A percentile compares a stretch with the other conserved stretches of the same genome.
Evolutionary conservation across 768 basidiomycete genomes (phyloP).

Genomic region (Pleurotus tuoliensis): DNA sequence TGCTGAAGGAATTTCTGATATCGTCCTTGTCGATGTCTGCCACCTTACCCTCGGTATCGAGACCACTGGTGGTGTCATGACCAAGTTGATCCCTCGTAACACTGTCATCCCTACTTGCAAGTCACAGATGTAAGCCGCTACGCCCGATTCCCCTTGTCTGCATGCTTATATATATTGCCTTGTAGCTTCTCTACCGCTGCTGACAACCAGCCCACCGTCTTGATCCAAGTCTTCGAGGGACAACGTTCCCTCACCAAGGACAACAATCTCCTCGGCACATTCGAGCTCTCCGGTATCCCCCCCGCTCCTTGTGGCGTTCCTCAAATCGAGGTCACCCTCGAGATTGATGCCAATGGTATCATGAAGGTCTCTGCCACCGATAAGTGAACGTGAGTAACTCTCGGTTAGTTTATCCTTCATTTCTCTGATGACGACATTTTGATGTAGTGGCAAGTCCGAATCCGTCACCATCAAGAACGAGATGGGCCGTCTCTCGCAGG

Average conservation of each 20-base stretch:
- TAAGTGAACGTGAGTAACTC: conserved; percentile 77
- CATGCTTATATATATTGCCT: conserved; percentile 26
- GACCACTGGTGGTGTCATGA: conserved; percentile 97
- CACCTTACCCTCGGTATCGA: conserved; percentile 98
- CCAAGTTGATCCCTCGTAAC: conserved; percentile 95
- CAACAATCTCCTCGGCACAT: conserved; percentile 97
- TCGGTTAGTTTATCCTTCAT: neutral
- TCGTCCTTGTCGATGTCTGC: conserved; percentile 94
- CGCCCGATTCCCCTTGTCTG: neutral
- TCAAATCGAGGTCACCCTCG: conserved; percentile 95
- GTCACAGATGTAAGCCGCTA: conserved; percentile 72
- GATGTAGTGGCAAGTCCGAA: conserved; percentile 73
- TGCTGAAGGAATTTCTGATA: conserved; percentile 83
- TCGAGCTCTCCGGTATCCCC: conserved; percentile 89
- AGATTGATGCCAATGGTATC: conserved; percentile 93
- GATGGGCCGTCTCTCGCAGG: conserved; percentile 85
- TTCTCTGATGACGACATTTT: neutral
- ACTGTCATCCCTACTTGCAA: conserved; percentile 98
- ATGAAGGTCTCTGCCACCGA: conserved; percentile 92
- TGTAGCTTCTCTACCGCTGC: conserved; percentile 76
- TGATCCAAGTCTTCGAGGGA: conserved; percentile 97
- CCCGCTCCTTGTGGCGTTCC: conserved; percentile 96
- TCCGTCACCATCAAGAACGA: conserved; percentile 95
- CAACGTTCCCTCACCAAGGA: conserved; percentile 97
- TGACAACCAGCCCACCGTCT: conserved; percentile 90